Conservation (phyloP, 495 filamentous ascomycete genomes). For the Symbiotaphrina buchneri region DNA sequence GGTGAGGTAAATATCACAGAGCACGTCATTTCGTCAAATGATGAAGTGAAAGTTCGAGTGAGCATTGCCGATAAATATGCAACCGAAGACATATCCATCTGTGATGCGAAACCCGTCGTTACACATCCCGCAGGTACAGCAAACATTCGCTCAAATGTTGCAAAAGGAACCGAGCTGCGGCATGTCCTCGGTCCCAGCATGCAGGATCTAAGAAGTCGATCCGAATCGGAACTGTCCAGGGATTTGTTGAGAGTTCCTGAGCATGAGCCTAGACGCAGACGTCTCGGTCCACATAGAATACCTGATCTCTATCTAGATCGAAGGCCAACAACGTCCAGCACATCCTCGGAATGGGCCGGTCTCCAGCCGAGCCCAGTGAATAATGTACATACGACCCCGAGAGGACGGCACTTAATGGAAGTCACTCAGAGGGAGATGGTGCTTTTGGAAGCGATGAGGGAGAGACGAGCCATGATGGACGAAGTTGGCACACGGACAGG, state of each 20-base stretch:
- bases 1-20: background rate
- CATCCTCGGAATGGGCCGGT: no score
- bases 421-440: constrained; percentile 73
- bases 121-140: background rate
- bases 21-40: background rate
- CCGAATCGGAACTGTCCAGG: background rate
- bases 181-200: constrained; percentile 1
- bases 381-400: no score
- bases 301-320: background rate
- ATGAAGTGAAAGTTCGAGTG: constrained; percentile 2
- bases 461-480: constrained; percentile 53
- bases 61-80: background rate
- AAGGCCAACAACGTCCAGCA: no score
- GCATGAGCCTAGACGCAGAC: background rate
- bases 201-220: background rate
- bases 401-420: constrained; percentile 45
- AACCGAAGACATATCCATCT: background rate
- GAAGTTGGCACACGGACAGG: no score
- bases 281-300: background rate
- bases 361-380: no score
- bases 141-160: background rate
- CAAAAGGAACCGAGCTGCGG: background rate
- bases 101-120: constrained; percentile 1
- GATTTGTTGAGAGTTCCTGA: background rate
- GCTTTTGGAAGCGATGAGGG: constrained; percentile 58